These are phyloP conservation scores for Hortaea werneckii DNA, from an alignment of 2,329 filamentous ascomycete genomes.

Conservation along the genomic window DNA sequence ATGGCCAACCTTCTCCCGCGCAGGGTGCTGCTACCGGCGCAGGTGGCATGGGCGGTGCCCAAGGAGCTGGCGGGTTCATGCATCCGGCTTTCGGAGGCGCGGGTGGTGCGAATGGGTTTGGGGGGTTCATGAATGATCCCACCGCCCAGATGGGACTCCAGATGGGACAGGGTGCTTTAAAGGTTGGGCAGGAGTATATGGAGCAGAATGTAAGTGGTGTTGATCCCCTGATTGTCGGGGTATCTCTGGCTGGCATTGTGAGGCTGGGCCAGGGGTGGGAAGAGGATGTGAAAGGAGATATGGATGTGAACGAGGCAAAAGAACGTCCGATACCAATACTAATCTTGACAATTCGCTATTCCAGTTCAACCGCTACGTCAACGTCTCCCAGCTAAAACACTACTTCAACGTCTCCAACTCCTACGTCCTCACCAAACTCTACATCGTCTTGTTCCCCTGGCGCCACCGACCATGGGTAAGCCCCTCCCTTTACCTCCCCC, in stretches of 20 bases:
- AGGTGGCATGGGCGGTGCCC: not conserved
- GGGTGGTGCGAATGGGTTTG: slow-evolving; percentile 41
- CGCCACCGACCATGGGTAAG: slow-evolving; percentile 83
- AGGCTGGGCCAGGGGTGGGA: too few relatives aligned
- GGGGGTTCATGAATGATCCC: slow-evolving; percentile 90
- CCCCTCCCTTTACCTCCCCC: too few relatives aligned
- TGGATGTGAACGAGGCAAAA: not conserved
- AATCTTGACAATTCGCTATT: not conserved
- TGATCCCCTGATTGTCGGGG: not conserved
- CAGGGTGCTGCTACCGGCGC: slow-evolving; percentile 31
- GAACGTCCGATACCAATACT: not conserved
- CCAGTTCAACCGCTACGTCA: slow-evolving; percentile 73
- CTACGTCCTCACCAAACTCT: slow-evolving; percentile 88
- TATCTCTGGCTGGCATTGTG: not conserved
- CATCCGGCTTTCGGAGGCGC: slow-evolving; percentile 35
- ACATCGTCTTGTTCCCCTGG: slow-evolving; percentile 94
- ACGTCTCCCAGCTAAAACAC: slow-evolving; percentile 86
- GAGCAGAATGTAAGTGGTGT: slow-evolving; percentile 71
- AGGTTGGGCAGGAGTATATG: slow-evolving; percentile 84
- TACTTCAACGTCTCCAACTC: slow-evolving; percentile 99
- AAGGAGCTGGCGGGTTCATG: slow-evolving; percentile 24
- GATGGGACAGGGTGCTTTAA: slow-evolving; percentile 83
- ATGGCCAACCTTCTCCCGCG: slow-evolving; percentile 37
- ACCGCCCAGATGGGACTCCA: slow-evolving; percentile 91
- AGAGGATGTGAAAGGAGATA: too few relatives aligned